Evolutionary conservation across 305 asterid genomes (phyloP).

Genomic region (Fraxinus paxiana): DNA sequence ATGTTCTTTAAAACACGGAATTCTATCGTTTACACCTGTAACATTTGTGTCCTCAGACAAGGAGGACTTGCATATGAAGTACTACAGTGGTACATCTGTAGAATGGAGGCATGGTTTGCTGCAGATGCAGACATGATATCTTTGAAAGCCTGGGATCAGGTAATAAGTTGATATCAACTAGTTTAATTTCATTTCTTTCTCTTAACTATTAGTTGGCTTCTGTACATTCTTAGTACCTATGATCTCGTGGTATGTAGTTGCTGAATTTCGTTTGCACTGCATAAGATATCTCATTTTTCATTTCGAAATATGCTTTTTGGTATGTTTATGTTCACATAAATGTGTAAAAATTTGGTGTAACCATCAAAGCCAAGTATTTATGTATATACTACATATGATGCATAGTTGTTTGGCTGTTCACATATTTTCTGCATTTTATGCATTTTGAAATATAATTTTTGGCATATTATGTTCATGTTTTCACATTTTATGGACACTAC

Average conservation of each 20-base stretch:
- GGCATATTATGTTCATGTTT: not conserved
- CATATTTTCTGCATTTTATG: not conserved
- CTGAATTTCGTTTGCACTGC: not conserved
- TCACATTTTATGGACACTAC: not conserved
- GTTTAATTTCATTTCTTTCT: not conserved
- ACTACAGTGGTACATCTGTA: slow-evolving; percentile 87
- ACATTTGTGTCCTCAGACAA: slow-evolving; percentile 47
- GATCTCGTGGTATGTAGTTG: not conserved
- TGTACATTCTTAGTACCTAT: slow-evolving; percentile 8
- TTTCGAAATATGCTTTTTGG: not conserved
- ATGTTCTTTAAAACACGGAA: slow-evolving; percentile 20
- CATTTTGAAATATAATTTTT: not conserved
- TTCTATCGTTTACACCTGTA: slow-evolving; percentile 17
- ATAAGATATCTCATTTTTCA: slow-evolving; percentile 10
- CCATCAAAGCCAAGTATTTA: not conserved
- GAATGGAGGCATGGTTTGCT: slow-evolving; percentile 99
- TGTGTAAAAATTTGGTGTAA: not conserved
- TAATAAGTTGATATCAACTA: slow-evolving; percentile 23
- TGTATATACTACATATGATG: not conserved
- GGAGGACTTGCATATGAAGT: slow-evolving; percentile 81
- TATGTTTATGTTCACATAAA: not conserved
- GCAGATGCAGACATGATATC: slow-evolving; percentile 95
- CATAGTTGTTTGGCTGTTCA: not conserved
- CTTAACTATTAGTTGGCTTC: slow-evolving; percentile 13
- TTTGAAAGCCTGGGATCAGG: slow-evolving; percentile 95